Percentiles rank a stretch among this genome's conserved stretches.
phyloP scores from a whole-genome alignment of 2,329 filamentous ascomycete genomes.

The Ophiostoma sp. region DNA sequence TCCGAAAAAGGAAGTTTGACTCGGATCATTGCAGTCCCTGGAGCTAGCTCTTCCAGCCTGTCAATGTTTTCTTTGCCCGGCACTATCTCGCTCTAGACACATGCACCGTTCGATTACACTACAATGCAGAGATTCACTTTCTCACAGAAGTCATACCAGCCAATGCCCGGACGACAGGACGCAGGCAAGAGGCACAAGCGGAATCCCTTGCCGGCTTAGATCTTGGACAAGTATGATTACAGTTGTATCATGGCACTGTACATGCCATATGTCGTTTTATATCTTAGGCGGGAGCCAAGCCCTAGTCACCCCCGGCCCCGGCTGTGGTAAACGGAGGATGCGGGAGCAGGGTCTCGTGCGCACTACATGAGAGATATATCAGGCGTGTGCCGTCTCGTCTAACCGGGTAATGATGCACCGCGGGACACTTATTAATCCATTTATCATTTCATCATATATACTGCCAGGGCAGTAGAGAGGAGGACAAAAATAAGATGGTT shows the following conservation, averaged over 20 bases:
- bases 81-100: not conserved
- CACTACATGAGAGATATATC: not conserved
- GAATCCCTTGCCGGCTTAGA: not conserved
- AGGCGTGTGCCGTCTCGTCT: not conserved
- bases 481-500: not conserved
- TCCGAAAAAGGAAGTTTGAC: not conserved
- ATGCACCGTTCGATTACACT: not conserved
- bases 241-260: not conserved
- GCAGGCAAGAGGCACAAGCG: not conserved
- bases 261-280: not conserved
- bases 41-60: not conserved
- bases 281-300: not conserved
- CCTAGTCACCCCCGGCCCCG: not conserved
- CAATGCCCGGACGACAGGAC: not conserved
- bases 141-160: not conserved
- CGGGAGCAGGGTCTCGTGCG: not conserved
- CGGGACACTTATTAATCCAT: not conserved
- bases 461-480: not conserved
- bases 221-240: not conserved
- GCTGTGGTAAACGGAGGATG: not conserved
- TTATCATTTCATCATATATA: not conserved
- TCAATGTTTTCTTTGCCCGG: not conserved
- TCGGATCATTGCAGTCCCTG: not conserved
- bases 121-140: not conserved
- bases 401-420: not conserved